These are phyloP conservation scores for Phytophthora palmivora DNA, from an alignment of 352 stramenopile genomes.

Conservation along the genomic window DNA sequence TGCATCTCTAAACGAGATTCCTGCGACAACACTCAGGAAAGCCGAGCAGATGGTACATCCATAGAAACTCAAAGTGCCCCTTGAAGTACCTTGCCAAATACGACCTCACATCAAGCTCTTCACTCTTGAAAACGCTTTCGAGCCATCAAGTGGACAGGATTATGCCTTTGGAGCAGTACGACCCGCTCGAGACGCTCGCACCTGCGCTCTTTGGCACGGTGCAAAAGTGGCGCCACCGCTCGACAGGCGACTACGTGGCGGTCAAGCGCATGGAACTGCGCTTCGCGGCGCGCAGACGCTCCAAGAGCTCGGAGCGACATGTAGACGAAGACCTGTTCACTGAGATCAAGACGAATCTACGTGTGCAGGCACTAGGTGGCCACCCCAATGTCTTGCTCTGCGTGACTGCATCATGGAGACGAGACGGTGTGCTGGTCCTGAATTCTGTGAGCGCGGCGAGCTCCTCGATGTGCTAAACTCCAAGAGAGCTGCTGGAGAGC, in stretches of 20 bases:
- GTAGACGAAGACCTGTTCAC: slow-evolving; percentile 78
- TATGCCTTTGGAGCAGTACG: slow-evolving; percentile 50
- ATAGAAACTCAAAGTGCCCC: slow-evolving; percentile 21
- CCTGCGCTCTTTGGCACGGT: slow-evolving; percentile 79
- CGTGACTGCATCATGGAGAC: slow-evolving; percentile 72
- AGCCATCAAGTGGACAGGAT: slow-evolving; percentile 8
- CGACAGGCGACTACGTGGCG: slow-evolving; percentile 63
- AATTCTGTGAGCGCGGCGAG: slow-evolving; percentile 73
- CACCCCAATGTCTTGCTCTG: slow-evolving; percentile 76
- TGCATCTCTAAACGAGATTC: slow-evolving; percentile 13
- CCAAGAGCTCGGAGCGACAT: slow-evolving; percentile 49
- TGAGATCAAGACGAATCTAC: slow-evolving; percentile 76
- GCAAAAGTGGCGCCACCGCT: slow-evolving; percentile 61
- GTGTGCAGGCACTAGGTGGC: slow-evolving; percentile 62
- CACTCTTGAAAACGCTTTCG: slow-evolving; percentile 26
- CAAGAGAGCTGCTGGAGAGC: slow-evolving; percentile 39
- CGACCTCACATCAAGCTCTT: slow-evolving; percentile 22
- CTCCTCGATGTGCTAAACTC: slow-evolving; percentile 78
- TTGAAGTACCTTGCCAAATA: slow-evolving; percentile 31
- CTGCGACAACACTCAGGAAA: slow-evolving; percentile 29
- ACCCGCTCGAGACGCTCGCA: slow-evolving; percentile 67
- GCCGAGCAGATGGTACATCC: slow-evolving; percentile 22
- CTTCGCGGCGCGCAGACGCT: slow-evolving; percentile 54
- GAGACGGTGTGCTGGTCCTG: slow-evolving; percentile 71
- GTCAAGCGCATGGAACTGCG: slow-evolving; percentile 84